Evolutionary conservation across 345 rosid species (phyloP).

Genomic region (Salix koriyanagi): DNA sequence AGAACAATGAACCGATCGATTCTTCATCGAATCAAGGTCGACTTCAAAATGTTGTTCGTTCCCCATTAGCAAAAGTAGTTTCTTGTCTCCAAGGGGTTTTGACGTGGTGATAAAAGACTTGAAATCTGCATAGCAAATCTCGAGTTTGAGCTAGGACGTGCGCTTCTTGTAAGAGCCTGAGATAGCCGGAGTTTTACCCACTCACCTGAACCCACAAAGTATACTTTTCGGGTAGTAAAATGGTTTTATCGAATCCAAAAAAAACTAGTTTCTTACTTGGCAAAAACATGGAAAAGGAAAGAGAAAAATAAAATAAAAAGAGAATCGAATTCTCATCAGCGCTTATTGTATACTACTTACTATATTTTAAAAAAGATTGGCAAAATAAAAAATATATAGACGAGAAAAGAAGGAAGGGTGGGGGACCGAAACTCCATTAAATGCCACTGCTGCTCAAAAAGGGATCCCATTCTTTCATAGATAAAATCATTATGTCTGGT

Average conservation of each 20-base stretch:
- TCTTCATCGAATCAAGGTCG: constrained; percentile 6
- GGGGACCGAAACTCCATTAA: constrained; percentile 40
- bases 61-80: background rate
- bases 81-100: background rate
- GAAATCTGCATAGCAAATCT: too few relatives aligned
- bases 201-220: fast-evolving
- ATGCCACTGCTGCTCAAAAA: constrained; percentile 18
- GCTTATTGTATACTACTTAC: background rate
- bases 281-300: background rate
- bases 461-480: constrained; percentile 33
- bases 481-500: constrained; percentile 34
- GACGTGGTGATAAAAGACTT: fast-evolving
- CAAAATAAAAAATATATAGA: background rate
- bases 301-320: background rate
- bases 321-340: constrained; percentile 26
- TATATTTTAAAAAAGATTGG: background rate
- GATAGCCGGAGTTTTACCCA: too few relatives aligned
- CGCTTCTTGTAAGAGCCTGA: too few relatives aligned
- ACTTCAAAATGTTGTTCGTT: background rate
- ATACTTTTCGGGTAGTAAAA: too few relatives aligned
- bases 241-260: too few relatives aligned
- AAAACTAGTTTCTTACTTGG: background rate
- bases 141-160: fast-evolving
- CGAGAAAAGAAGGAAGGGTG: background rate
- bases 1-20: background rate